These are phyloP conservation scores for Ambrosiella beaveri DNA, from an alignment of 2,329 filamentous ascomycete species.

Conservation along the genomic window DNA sequence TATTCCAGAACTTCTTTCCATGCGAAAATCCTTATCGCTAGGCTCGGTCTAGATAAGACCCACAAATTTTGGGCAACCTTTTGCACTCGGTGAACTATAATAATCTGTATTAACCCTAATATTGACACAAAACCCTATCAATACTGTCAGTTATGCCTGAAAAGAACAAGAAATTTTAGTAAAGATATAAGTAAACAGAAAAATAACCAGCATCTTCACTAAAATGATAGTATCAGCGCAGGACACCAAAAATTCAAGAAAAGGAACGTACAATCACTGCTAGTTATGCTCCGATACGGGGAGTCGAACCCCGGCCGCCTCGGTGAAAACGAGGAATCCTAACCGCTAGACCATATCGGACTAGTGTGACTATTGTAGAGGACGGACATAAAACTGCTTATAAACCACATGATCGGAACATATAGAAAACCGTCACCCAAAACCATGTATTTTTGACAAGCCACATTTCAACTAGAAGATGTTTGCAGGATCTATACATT, in stretches of 20 bases:
- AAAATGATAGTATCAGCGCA: not conserved
- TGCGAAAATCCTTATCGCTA: not conserved
- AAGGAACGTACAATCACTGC: not conserved
- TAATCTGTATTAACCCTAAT: not conserved
- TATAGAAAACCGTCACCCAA: not conserved
- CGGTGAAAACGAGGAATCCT: conserved; percentile 13
- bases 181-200: not conserved
- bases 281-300: conserved; percentile 12
- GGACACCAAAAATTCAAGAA: too few relatives aligned
- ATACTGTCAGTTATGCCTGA: not conserved
- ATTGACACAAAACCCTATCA: not conserved
- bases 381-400: not conserved
- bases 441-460: too few relatives aligned
- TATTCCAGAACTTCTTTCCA: not conserved
- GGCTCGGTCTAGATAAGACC: not conserved
- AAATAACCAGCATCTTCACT: not conserved
- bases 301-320: conserved; percentile 12
- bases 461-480: too few relatives aligned
- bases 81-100: not conserved
- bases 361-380: not conserved
- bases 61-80: not conserved
- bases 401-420: not conserved
- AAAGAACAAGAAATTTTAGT: not conserved
- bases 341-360: conserved; percentile 13
- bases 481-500: too few relatives aligned